Conservation (phyloP, 768 basidiomycete genomes). For the Termitomyces sp. region DNA sequence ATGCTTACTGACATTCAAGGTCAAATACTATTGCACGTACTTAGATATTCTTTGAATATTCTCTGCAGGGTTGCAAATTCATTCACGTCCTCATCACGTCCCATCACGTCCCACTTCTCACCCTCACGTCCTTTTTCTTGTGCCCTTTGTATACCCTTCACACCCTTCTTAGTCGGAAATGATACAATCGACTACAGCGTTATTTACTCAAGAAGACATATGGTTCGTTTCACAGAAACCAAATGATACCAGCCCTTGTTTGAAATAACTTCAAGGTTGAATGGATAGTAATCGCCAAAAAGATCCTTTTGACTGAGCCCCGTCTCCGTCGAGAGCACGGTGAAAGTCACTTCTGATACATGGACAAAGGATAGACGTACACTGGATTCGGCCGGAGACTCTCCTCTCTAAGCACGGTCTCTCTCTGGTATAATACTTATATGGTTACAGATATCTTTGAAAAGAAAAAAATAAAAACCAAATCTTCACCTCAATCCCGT, state of each 20-base stretch:
- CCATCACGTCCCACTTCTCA: no score
- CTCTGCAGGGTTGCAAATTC: no score
- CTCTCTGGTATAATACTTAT: background rate
- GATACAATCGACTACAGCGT: no score
- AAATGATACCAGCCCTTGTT: background rate
- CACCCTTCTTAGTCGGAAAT: no score
- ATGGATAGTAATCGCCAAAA: background rate
- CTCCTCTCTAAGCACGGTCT: background rate
- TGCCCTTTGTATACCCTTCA: no score
- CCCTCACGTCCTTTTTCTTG: no score
- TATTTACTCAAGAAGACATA: no score
- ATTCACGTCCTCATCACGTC: no score
- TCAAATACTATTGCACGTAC: no score
- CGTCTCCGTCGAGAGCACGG: no score
- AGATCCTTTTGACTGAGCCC: background rate
- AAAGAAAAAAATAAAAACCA: background rate
- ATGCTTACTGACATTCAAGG: no score
- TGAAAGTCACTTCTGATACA: background rate
- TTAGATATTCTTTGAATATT: no score
- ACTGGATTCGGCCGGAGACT: background rate
- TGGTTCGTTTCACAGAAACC: background rate
- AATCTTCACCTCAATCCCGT: background rate
- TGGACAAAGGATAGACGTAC: background rate
- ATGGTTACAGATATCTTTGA: background rate
- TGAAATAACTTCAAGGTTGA: background rate